Conservation (phyloP, 1,284 basidiomycete genomes). For the Sporisorium iseilematis-ciliati region DNA sequence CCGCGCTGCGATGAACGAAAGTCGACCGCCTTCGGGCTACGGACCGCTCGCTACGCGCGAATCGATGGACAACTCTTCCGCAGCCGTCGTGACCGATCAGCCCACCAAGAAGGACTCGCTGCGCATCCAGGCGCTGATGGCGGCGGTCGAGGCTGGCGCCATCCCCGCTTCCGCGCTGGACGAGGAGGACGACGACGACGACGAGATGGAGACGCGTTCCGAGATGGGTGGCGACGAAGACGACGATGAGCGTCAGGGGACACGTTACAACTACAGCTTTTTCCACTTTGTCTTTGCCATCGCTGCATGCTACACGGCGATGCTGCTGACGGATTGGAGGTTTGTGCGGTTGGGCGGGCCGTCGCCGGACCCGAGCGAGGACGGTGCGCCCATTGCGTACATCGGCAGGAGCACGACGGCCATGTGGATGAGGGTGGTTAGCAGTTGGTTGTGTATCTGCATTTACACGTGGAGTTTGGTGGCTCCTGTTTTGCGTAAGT, state of each 20-base stretch:
- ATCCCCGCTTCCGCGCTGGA: constrained; percentile 92
- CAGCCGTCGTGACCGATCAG: constrained; percentile 82
- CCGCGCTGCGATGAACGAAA: constrained; percentile 72
- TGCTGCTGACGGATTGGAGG: constrained; percentile 96
- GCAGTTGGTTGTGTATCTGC: constrained; percentile 75
- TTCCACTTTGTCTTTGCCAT: constrained; percentile 98
- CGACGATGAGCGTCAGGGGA: constrained; percentile 95
- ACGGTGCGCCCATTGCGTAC: constrained; percentile 81
- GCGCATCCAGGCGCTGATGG: constrained; percentile 91
- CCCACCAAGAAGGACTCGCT: constrained; percentile 87
- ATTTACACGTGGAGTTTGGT: constrained; percentile 71
- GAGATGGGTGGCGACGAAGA: constrained; percentile 78
- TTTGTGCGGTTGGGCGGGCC: constrained; percentile 60
- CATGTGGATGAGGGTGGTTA: constrained; percentile 99
- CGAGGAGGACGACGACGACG: constrained; percentile 80
- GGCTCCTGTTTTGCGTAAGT: constrained; percentile 90
- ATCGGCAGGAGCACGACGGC: constrained; percentile 94
- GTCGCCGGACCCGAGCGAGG: constrained; percentile 70
- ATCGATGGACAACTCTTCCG: constrained; percentile 40
- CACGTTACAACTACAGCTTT: constrained; percentile 98
- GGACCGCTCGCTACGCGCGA: constrained; percentile 60
- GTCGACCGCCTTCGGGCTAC: constrained; percentile 64
- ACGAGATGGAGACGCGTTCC: constrained; percentile 76
- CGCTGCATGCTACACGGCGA: constrained; percentile 96
- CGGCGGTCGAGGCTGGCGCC: constrained; percentile 94